phyloP scores from a whole-genome alignment of 1,284 basidiomycete species.

The Tetrapyrgos nigripes region DNA sequence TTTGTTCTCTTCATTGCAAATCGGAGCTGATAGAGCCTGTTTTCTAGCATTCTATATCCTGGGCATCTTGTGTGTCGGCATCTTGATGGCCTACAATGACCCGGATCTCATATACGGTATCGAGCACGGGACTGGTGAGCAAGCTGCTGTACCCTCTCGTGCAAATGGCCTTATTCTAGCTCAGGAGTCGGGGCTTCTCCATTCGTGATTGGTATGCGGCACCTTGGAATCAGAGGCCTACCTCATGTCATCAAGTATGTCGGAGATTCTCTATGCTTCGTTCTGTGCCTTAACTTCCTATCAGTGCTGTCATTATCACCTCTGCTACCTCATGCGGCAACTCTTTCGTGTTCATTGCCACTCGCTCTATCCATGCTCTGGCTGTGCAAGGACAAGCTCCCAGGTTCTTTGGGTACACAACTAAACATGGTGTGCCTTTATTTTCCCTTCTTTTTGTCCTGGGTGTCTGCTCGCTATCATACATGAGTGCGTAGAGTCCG shows the following conservation, averaged over 20 bases:
- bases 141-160: slow-evolving; percentile 47
- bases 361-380: slow-evolving; percentile 17
- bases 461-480: slow-evolving; percentile 14
- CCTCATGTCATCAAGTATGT: slow-evolving; percentile 41
- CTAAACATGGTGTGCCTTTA: slow-evolving; percentile 17
- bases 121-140: slow-evolving; percentile 49
- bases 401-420: slow-evolving; percentile 15
- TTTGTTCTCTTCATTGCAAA: background rate
- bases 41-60: slow-evolving; percentile 15
- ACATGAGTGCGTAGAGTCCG: slow-evolving; percentile 14
- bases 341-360: slow-evolving; percentile 18
- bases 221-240: slow-evolving; percentile 54
- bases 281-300: background rate
- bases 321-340: slow-evolving; percentile 21
- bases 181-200: slow-evolving; percentile 42
- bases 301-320: slow-evolving; percentile 19
- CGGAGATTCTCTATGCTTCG: background rate
- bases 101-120: slow-evolving; percentile 14
- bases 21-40: background rate
- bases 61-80: slow-evolving; percentile 29
- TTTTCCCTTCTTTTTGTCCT: slow-evolving; percentile 14
- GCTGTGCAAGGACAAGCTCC: slow-evolving; percentile 17
- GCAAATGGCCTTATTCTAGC: slow-evolving; percentile 37
- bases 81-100: slow-evolving; percentile 35
- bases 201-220: slow-evolving; percentile 60